phyloP scores from a whole-genome alignment of 139 green algal species.

The Chlorella sorokiniana region DNA sequence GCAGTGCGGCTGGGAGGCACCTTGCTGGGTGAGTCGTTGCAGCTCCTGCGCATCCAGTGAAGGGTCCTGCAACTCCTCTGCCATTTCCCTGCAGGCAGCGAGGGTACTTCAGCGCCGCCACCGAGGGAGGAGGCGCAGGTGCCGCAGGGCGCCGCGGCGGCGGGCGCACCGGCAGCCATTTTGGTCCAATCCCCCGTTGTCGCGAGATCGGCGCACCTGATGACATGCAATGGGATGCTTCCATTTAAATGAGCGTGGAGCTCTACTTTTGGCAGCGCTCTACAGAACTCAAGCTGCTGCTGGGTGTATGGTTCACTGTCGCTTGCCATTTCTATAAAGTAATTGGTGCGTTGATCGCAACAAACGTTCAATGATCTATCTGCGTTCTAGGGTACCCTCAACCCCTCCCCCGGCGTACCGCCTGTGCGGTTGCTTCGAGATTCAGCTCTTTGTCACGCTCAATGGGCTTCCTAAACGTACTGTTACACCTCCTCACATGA shows the following conservation, averaged over 20 bases:
- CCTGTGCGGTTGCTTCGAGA: too few relatives aligned
- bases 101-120: too few relatives aligned
- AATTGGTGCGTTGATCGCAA: neutral
- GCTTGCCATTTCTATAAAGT: neutral
- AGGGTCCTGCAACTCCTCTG: slow-evolving; percentile 13
- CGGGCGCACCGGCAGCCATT: too few relatives aligned
- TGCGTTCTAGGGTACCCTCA: too few relatives aligned
- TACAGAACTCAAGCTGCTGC: slow-evolving; percentile 64
- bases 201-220: slow-evolving; percentile 28
- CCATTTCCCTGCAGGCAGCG: slow-evolving; percentile 46
- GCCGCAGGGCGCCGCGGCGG: too few relatives aligned
- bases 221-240: slow-evolving; percentile 54
- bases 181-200: too few relatives aligned
- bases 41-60: slow-evolving; percentile 38
- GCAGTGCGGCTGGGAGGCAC: neutral
- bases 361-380: too few relatives aligned
- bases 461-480: too few relatives aligned
- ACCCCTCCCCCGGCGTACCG: too few relatives aligned
- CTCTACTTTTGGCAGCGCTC: slow-evolving; percentile 79
- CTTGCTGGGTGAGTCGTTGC: slow-evolving; percentile 37
- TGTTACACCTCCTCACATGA: too few relatives aligned
- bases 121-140: too few relatives aligned
- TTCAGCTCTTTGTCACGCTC: too few relatives aligned
- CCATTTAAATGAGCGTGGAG: slow-evolving; percentile 91
- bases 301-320: neutral